These are phyloP conservation scores for Chloropicon primus DNA, from an alignment of 139 green algal genomes.

Conservation along the genomic window DNA sequence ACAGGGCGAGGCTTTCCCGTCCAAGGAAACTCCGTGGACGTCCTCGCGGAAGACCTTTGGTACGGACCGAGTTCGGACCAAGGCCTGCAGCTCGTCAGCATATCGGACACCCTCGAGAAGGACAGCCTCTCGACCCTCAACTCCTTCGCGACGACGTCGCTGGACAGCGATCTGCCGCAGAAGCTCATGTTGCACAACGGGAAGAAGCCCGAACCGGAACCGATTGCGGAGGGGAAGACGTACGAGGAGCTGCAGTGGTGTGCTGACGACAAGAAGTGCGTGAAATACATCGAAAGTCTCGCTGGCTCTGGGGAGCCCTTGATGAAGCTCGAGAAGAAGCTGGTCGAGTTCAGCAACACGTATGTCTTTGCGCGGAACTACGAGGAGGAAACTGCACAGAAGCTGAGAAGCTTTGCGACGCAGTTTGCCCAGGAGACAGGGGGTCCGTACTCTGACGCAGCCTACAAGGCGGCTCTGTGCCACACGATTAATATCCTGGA, in stretches of 20 bases:
- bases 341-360: background rate
- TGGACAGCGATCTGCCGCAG: background rate
- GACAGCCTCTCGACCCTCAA: background rate
- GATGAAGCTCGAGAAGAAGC: background rate
- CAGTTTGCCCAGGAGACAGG: background rate
- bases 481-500: background rate
- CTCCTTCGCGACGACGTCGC: background rate
- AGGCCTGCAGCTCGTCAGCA: background rate
- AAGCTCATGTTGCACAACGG: background rate
- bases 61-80: background rate
- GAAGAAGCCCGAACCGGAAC: background rate
- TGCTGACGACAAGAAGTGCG: background rate
- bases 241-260: background rate
- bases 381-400: background rate
- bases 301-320: background rate
- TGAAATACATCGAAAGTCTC: background rate
- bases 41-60: background rate
- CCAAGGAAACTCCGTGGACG: background rate
- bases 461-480: background rate
- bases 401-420: background rate
- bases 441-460: background rate
- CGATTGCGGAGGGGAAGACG: background rate
- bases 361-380: background rate
- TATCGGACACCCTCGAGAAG: background rate
- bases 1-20: background rate